Evolutionary conservation across 257 asterid genomes (phyloP), one percentile per base, ranked within the genome.

Genomic region (Echites panduratus): DNA sequence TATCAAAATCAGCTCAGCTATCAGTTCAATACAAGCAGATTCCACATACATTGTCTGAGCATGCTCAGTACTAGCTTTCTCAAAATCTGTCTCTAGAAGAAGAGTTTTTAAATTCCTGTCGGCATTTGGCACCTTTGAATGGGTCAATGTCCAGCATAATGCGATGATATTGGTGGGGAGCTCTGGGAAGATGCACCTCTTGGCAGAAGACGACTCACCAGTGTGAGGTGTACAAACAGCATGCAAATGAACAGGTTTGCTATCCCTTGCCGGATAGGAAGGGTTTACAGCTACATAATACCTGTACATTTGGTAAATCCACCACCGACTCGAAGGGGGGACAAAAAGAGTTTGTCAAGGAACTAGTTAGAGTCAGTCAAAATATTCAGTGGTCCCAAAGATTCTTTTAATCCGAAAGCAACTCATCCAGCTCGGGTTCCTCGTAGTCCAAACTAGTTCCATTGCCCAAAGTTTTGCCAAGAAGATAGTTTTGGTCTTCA

Each of bases 341-440:
- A 44, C 29, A 61, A n/a, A 32, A 49, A 59, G 53, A 61, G 43
- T 73, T 54, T 19, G 71, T 70, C 48, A 7, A 50, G 47, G 43
- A 24, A 35, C 9, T 10, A 19, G 76, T 66, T 68, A 74, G n/a
- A 32, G 64, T 65, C 59, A 53, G 65, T 7, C 38, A 75, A 53
- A 19, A 35, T 70, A n/a, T 47, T 43, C 22, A 44, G 13, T 19
- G 17, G 26, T 58, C 48, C 24, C 16, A 32, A 68, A 14, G 70
- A 48, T 35, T 40, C 27, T 47, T 59, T 89, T 79, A 95, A 76
- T 95, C 99, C 9, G 98, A 89, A 74, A 93, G 95, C 77, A 93
- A 68, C 82, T 87, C 90, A 48, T 87, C 96, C 86, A 95, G 68
- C 85, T 90, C 98, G 17, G 92, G 87, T 72, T 89, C 97, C 58